These are phyloP conservation scores for Gigaspora rosea DNA, from an alignment of 192 early-diverging fungal species.

Conservation along the genomic window DNA sequence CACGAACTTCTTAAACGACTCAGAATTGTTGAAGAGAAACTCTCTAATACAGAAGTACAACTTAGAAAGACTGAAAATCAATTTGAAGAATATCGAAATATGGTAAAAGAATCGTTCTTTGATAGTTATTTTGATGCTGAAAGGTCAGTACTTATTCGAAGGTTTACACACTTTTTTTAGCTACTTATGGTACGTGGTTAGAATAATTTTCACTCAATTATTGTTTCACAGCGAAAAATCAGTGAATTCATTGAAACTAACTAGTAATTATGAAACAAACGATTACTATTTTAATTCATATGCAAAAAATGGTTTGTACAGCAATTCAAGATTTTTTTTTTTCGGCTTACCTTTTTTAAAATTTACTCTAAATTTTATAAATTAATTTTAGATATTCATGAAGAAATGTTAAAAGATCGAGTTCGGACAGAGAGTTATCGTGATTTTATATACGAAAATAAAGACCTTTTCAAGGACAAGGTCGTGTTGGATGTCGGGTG, in stretches of 20 bases:
- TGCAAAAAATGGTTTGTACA: constrained; percentile 81
- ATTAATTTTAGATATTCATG: constrained; percentile 65
- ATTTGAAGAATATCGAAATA: constrained; percentile 68
- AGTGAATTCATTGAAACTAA: neutral
- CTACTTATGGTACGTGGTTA: too few relatives aligned
- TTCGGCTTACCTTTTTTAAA: neutral
- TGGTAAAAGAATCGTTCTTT: constrained; percentile 73
- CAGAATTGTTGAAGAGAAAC: constrained; percentile 54
- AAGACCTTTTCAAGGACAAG: constrained; percentile 95
- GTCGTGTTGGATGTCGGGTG: constrained; percentile 97
- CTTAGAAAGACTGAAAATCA: constrained; percentile 53
- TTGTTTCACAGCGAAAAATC: neutral
- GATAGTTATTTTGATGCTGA: constrained; percentile 37
- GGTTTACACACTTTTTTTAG: neutral
- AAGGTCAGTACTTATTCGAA: neutral
- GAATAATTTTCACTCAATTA: too few relatives aligned
- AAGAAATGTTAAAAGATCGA: constrained; percentile 99
- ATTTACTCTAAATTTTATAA: neutral
- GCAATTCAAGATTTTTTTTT: neutral
- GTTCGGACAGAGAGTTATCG: constrained; percentile 93
- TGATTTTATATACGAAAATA: constrained; percentile 92
- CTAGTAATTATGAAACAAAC: neutral
- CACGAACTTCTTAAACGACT: constrained; percentile 57
- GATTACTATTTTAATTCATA: constrained; percentile 99
- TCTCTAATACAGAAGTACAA: constrained; percentile 55